Evolutionary conservation across 2,329 filamentous ascomycete genomes (phyloP).

Genomic region (Rosellinia necatrix): DNA sequence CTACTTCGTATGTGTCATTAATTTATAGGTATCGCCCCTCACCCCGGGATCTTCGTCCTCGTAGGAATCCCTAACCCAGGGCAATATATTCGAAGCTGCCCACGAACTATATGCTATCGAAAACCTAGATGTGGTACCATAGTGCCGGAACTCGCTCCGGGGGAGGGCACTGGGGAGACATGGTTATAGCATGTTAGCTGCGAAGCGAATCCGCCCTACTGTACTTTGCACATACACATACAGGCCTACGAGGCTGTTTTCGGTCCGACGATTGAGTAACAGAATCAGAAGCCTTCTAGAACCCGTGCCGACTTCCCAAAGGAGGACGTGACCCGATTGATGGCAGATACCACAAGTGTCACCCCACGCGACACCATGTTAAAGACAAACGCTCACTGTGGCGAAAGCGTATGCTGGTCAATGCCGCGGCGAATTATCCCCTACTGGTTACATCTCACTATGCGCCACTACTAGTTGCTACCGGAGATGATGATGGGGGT

Average conservation of each 20-base stretch:
- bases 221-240: constrained; percentile 1
- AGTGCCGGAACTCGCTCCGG: constrained; percentile 9
- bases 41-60: too few relatives aligned
- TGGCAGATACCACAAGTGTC: constrained; percentile 4
- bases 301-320: constrained; percentile 14
- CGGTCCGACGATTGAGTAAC: constrained; percentile 20
- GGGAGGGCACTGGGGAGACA: neutral
- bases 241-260: neutral
- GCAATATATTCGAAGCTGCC: neutral
- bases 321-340: constrained; percentile 15
- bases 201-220: constrained; percentile 1
- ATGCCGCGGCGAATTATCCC: neutral
- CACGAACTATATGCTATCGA: constrained; percentile 4
- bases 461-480: constrained; percentile 6
- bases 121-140: constrained; percentile 14
- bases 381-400: neutral
- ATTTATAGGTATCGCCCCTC: neutral
- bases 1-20: too few relatives aligned
- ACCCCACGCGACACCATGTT: constrained; percentile 3
- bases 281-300: constrained; percentile 25
- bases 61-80: neutral
- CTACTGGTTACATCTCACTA: neutral
- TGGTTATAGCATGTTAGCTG: constrained; percentile 4
- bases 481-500: constrained; percentile 4
- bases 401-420: neutral